Percentiles rank a stretch among this genome's conserved stretches.
phyloP scores from a whole-genome alignment of 495 filamentous ascomycete genomes.

The Aspergillus sparsus region DNA sequence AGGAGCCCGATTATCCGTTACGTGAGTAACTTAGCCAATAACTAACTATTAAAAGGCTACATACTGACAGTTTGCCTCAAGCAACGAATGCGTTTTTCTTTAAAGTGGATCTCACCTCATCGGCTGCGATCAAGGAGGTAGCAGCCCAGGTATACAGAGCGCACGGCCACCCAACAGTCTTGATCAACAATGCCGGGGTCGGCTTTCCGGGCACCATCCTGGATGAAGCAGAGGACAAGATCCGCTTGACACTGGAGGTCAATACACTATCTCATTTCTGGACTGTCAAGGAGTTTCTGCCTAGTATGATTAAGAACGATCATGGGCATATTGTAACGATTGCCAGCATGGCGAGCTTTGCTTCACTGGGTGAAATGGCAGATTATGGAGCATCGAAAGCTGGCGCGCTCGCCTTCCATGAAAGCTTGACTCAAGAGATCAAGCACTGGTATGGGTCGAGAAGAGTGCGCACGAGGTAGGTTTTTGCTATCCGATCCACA shows the following conservation, averaged over 20 bases:
- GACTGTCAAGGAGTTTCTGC: slow-evolving; percentile 59
- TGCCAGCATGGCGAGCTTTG: slow-evolving; percentile 56
- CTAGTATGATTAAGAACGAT: slow-evolving; percentile 58
- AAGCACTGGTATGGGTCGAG: slow-evolving; percentile 40
- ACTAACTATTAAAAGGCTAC: neutral
- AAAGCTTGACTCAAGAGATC: slow-evolving; percentile 46
- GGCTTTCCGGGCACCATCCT: slow-evolving; percentile 48
- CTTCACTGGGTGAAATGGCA: slow-evolving; percentile 46
- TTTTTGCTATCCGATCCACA: neutral
- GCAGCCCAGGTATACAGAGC: slow-evolving; percentile 46
- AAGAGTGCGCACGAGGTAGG: slow-evolving; percentile 45
- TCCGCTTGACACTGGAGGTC: slow-evolving; percentile 55
- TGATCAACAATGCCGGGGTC: slow-evolving; percentile 64
- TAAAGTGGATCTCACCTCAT: slow-evolving; percentile 54
- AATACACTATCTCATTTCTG: slow-evolving; percentile 61
- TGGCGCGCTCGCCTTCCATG: slow-evolving; percentile 56
- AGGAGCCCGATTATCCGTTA: neutral
- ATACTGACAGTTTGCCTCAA: neutral
- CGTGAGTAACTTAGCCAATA: neutral
- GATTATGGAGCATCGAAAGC: slow-evolving; percentile 60
- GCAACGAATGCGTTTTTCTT: slow-evolving; percentile 46
- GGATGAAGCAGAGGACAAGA: slow-evolving; percentile 41
- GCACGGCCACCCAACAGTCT: slow-evolving; percentile 52
- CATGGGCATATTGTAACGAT: slow-evolving; percentile 61
- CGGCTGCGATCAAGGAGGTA: slow-evolving; percentile 40